Conservation (phyloP, 208 protist genomes). For the Porcisia hertigi region DNA sequence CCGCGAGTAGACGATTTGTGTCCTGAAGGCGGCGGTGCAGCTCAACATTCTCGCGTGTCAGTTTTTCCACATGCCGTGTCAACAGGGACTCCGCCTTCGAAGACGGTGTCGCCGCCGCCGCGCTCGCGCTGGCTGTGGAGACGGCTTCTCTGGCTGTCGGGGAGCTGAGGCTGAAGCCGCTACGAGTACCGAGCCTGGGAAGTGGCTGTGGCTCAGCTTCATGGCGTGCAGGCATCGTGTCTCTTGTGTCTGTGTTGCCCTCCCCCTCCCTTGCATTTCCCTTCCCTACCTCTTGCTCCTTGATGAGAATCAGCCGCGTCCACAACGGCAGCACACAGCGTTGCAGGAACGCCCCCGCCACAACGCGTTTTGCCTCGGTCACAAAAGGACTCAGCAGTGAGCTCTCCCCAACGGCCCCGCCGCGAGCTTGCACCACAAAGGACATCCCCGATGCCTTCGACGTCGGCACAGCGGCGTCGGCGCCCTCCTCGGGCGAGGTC, state of each 20-base stretch:
- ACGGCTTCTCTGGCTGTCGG: background rate
- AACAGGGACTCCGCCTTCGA: background rate
- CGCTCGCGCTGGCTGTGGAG: background rate
- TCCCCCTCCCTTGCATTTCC: background rate
- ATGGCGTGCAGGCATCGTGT: too few relatives aligned
- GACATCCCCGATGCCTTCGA: background rate
- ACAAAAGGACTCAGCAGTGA: slow-evolving; percentile 31
- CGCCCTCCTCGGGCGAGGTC: background rate
- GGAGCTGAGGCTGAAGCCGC: background rate
- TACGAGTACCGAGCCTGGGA: background rate
- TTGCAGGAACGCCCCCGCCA: slow-evolving; percentile 24
- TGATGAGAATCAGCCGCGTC: slow-evolving; percentile 1
- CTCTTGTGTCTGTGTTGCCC: background rate
- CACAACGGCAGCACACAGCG: slow-evolving; percentile 34
- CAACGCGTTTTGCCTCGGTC: slow-evolving; percentile 25
- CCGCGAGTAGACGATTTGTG: slow-evolving; percentile 3
- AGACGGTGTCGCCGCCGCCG: background rate
- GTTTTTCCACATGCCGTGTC: background rate
- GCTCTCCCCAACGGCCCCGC: slow-evolving; percentile 24
- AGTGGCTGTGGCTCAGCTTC: background rate
- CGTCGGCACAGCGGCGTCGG: background rate
- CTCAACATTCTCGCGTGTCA: background rate
- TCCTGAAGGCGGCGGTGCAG: background rate
- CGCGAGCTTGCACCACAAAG: slow-evolving; percentile 10
- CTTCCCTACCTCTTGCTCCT: background rate